phyloP scores from a whole-genome alignment of 805 yeast genomes.

The Nakazawaea wyomingensis region DNA sequence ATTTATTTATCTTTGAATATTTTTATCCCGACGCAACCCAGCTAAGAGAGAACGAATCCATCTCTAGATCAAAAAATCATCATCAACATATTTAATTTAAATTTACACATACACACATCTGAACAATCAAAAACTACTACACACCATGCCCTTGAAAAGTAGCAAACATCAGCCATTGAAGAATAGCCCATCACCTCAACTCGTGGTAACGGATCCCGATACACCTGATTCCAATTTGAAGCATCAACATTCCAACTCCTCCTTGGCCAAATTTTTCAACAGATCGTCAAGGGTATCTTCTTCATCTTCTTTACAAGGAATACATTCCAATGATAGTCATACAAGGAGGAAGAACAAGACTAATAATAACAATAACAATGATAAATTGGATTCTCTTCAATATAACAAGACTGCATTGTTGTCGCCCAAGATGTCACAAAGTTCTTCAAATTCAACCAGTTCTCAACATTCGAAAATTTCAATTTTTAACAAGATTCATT shows the following conservation, averaged over 20 bases:
- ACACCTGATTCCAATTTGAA: neutral
- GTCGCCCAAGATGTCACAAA: conserved; percentile 10
- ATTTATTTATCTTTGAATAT: no score
- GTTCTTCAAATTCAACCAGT: conserved; percentile 2
- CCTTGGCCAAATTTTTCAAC: conserved; percentile 10
- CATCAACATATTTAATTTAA: neutral
- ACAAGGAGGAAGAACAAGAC: neutral
- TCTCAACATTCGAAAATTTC: conserved; percentile 12
- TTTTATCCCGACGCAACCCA: neutral
- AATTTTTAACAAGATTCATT: conserved; percentile 11
- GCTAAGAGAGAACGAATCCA: neutral
- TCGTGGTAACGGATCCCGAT: neutral
- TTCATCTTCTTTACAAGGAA: neutral
- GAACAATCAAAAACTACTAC: no score
- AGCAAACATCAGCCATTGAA: conserved; percentile 3
- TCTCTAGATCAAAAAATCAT: neutral
- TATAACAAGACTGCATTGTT: conserved; percentile 4
- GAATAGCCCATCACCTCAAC: conserved; percentile 10
- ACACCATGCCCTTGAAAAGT: conserved; percentile 9
- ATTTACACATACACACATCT: no score
- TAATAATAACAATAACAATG: neutral
- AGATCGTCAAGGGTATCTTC: conserved; percentile 6
- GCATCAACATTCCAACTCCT: conserved; percentile 4
- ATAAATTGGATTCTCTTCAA: conserved; percentile 4
- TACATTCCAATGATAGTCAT: conserved; percentile 3